A percentile compares a stretch with the other conserved stretches of the same genome.
phyloP scores from a whole-genome alignment of 495 filamentous ascomycete genomes.

The Xylaria palmicola region DNA sequence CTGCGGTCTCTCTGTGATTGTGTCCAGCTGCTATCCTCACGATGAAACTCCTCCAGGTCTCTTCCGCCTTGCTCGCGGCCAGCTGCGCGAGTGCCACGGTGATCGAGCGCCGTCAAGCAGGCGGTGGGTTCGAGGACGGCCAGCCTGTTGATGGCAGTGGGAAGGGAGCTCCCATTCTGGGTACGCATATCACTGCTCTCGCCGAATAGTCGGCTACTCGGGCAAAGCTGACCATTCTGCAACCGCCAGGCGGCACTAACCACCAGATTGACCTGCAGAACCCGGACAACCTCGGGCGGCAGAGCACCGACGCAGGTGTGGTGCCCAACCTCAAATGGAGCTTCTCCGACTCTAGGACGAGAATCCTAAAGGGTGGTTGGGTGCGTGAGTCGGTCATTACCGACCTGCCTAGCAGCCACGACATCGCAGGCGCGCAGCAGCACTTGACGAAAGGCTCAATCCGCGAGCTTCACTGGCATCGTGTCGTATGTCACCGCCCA shows the following conservation, averaged over 20 bases:
- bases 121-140: slow-evolving; percentile 44
- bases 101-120: slow-evolving; percentile 26
- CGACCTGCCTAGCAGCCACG: slow-evolving; percentile 57
- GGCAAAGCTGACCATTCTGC: neutral
- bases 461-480: slow-evolving; percentile 67
- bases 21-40: neutral
- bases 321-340: slow-evolving; percentile 65
- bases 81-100: slow-evolving; percentile 18
- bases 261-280: slow-evolving; percentile 55
- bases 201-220: neutral
- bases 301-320: slow-evolving; percentile 57
- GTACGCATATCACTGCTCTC: slow-evolving; percentile 31
- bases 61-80: slow-evolving; percentile 22
- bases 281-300: slow-evolving; percentile 57
- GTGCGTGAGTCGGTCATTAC: slow-evolving; percentile 62
- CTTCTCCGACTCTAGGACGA: slow-evolving; percentile 62
- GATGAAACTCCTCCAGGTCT: slow-evolving; percentile 26
- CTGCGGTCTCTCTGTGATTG: neutral
- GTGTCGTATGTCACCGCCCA: slow-evolving; percentile 46
- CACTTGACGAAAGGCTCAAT: slow-evolving; percentile 63
- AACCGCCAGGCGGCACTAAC: slow-evolving; percentile 49
- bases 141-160: slow-evolving; percentile 55
- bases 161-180: slow-evolving; percentile 56
- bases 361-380: slow-evolving; percentile 61
- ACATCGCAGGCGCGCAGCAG: slow-evolving; percentile 62